These are phyloP conservation scores for Gossypium rotundifolium DNA, from an alignment of 345 rosid genomes.

Conservation along the genomic window DNA sequence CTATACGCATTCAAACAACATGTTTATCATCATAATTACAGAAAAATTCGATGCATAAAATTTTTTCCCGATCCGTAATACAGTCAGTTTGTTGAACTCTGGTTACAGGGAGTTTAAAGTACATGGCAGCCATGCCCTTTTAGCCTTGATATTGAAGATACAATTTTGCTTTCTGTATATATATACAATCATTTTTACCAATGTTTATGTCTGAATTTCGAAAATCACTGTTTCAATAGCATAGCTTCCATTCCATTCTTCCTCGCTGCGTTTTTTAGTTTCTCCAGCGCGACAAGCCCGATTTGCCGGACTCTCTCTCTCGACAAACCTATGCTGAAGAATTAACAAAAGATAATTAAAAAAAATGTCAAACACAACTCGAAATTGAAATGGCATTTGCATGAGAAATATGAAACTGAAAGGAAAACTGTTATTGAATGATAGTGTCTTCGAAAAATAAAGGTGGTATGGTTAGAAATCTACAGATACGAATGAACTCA, in stretches of 20 bases:
- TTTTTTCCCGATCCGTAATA: neutral
- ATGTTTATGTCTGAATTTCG: conserved; percentile 17
- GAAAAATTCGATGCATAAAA: neutral
- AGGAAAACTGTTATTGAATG: neutral
- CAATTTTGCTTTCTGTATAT: conserved; percentile 31
- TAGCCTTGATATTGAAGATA: neutral
- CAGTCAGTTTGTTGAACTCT: conserved; percentile 10
- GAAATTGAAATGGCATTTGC: neutral
- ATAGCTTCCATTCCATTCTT: conserved; percentile 69
- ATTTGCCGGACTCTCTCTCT: conserved; percentile 91
- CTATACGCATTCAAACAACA: neutral
- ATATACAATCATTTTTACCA: conserved; percentile 28
- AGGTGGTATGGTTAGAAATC: neutral
- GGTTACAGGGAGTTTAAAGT: conserved; percentile 4
- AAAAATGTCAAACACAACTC: neutral
- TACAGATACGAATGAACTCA: conserved; percentile 21
- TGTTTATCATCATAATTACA: neutral
- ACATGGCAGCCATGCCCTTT: neutral
- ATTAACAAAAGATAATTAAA: neutral
- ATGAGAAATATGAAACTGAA: neutral
- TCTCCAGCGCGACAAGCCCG: conserved; percentile 94
- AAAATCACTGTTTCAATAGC: conserved; percentile 58
- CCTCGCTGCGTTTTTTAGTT: conserved; percentile 80
- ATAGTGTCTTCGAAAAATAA: neutral
- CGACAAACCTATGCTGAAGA: conserved; percentile 82